Evolutionary conservation across 2,329 filamentous ascomycete genomes (phyloP).

Genomic region (Chrysoporthe deuterocubensis): DNA sequence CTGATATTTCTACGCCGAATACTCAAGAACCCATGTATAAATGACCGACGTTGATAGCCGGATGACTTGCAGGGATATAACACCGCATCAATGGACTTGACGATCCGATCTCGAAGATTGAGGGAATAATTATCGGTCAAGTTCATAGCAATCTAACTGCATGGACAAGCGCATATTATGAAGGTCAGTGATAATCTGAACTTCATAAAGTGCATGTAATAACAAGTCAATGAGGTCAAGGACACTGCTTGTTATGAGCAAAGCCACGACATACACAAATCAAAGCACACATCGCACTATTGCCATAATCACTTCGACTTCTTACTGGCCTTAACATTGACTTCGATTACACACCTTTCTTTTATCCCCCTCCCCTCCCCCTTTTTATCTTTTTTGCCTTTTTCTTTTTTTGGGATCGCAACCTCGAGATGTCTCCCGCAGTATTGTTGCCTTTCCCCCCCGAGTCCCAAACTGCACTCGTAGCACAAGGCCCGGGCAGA

Average conservation of each 20-base stretch:
- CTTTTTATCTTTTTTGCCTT: neutral
- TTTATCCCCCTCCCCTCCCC: neutral
- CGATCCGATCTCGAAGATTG: neutral
- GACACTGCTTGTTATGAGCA: neutral
- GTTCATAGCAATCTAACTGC: neutral
- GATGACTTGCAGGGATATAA: neutral
- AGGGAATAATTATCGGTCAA: neutral
- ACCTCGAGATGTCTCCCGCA: neutral
- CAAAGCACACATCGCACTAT: neutral
- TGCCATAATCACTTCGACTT: neutral
- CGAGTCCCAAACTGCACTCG: neutral
- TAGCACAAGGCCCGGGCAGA: neutral
- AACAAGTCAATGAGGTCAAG: neutral
- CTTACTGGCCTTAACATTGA: neutral
- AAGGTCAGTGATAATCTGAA: neutral
- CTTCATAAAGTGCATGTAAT: constrained; percentile 1
- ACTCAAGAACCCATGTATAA: constrained; percentile 1
- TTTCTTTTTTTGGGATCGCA: neutral
- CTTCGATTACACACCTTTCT: neutral
- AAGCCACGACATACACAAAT: neutral
- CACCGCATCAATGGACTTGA: neutral
- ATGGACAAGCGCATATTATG: neutral
- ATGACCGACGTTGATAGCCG: neutral
- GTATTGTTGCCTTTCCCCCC: neutral
- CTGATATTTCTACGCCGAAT: neutral